Base-by-base conservation (phyloP, 352 stramenopile species). In the Stramenopiles sp. region DNA sequence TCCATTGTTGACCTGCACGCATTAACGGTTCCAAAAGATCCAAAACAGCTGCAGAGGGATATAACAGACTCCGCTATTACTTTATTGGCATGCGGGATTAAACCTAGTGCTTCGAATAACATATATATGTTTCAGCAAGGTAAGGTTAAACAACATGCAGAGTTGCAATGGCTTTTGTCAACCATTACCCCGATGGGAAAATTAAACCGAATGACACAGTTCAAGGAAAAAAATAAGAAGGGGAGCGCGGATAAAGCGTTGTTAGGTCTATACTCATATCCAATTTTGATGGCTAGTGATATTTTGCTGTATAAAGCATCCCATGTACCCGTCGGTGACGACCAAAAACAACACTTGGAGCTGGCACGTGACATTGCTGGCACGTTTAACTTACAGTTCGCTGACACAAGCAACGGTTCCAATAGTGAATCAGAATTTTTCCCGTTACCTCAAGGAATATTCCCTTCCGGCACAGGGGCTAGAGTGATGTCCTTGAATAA, bases 191-290 rank as follows among this genome's bases (percentile, higher is more conserved):
- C 96, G 7, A 94, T 99, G 84, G 95, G 93, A 75, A 98, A 95
- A 93, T 87, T 99, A 44, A 92, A 99, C 84, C 92, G 96, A 81
- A 99, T 99, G 96, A 99, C 97, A 81, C 97, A 99, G 88, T 99
- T 97, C 88, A 99, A 99, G 87, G 94, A 99, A 82, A 99, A 99
- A 87, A 86, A 91, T 25, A 90, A 92, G 75, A 80, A 32, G 14
- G 7, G 81, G 1, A 67, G 76, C 30, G 82, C 81, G 0, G 67
- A 81, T 22, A 83, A 32, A 87, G 94, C 71, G 92, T 91, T 1
- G 84, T 32, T 97, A 30, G 95, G 95, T n/a, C 86, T 99, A 32
- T 91, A 99, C 81, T 92, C 93, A 27, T 99, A 99, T 85, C 97
- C 97, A 0, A 91, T 98, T 67, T 90, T 99, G 33, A 99, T 99